Conservation (phyloP, 2,329 filamentous ascomycete genomes). For the Thielaviopsis ethacetica region DNA sequence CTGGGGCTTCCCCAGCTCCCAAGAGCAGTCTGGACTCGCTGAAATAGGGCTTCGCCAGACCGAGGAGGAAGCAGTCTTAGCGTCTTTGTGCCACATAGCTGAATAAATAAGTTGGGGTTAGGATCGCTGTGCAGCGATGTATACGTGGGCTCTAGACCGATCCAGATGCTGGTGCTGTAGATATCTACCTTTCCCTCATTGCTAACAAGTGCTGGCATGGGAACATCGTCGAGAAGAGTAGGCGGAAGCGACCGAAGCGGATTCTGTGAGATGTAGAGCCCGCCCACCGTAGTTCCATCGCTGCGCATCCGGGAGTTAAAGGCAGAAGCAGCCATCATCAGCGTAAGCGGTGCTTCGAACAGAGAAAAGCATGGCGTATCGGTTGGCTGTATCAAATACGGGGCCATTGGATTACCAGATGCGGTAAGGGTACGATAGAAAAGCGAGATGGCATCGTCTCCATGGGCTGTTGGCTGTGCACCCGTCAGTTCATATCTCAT, state of each 20-base stretch:
- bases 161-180: constrained; percentile 79
- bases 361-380: constrained; percentile 29
- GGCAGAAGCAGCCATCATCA: constrained; percentile 43
- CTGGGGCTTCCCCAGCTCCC: constrained; percentile 24
- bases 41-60: constrained; percentile 49
- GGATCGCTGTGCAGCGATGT: constrained; percentile 87
- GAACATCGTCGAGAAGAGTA: constrained; percentile 46
- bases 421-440: background rate
- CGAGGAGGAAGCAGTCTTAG: constrained; percentile 55
- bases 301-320: constrained; percentile 25
- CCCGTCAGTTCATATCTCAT: constrained; percentile 26
- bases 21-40: constrained; percentile 26
- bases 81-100: constrained; percentile 56
- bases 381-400: background rate
- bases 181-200: constrained; percentile 59
- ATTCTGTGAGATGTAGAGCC: constrained; percentile 79
- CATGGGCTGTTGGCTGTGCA: constrained; percentile 11
- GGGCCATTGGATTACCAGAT: background rate
- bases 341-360: constrained; percentile 42
- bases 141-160: constrained; percentile 72
- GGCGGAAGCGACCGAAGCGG: constrained; percentile 52
- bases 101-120: constrained; percentile 83
- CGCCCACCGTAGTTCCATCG: constrained; percentile 16
- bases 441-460: constrained; percentile 14
- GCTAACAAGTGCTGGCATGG: constrained; percentile 46